Percentiles rank a stretch among this genome's conserved stretches.
Conservation (phyloP, 257 asterid species). For the Pogostemon cablin region DNA sequence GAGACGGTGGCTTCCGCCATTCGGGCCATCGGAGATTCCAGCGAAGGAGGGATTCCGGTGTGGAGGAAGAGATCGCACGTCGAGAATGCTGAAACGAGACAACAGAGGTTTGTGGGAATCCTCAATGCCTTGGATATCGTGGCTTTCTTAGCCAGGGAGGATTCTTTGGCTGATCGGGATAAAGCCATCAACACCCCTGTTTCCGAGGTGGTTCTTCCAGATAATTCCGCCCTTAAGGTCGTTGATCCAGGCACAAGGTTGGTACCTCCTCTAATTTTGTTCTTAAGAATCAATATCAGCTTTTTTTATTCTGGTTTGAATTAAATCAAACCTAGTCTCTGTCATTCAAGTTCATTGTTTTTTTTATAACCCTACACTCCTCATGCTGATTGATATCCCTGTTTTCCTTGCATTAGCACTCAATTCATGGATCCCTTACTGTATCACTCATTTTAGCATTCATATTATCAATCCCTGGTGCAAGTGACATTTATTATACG, state of each 20-base stretch:
- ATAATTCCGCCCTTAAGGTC: conserved; percentile 68
- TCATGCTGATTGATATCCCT: no score
- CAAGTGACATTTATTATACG: no score
- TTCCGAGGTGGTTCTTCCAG: conserved; percentile 71
- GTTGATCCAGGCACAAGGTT: conserved; percentile 98
- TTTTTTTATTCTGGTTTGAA: neutral
- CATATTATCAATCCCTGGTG: no score
- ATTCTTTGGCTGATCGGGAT: conserved; percentile 67
- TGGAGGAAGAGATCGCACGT: conserved; percentile 81
- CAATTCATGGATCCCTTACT: no score
- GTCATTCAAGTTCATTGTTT: neutral
- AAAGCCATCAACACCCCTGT: conserved; percentile 84
- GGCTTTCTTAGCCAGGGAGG: conserved; percentile 79
- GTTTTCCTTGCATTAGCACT: no score
- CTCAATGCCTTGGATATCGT: conserved; percentile 83
- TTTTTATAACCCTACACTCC: no score
- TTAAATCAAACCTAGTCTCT: neutral
- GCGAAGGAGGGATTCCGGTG: conserved; percentile 88
- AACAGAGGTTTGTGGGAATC: conserved; percentile 87
- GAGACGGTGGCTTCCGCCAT: conserved; percentile 91
- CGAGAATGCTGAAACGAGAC: conserved; percentile 77
- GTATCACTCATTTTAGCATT: no score
- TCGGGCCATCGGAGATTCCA: conserved; percentile 74
- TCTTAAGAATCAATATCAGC: no score
- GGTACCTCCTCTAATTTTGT: neutral